phyloP scores from a whole-genome alignment of 1,284 basidiomycete species.

The Peniophora sp. region DNA sequence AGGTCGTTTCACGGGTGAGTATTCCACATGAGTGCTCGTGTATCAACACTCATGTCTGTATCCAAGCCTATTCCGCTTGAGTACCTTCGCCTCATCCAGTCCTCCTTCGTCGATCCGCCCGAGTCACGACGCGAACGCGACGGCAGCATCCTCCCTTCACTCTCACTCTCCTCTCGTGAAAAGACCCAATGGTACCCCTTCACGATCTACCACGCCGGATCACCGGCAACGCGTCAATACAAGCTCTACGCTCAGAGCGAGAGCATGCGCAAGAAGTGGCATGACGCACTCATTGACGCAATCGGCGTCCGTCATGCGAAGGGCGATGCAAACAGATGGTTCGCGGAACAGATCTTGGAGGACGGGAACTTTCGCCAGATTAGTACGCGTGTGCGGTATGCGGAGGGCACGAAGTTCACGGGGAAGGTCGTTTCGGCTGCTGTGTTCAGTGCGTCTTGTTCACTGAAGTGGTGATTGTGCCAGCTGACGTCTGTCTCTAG shows the following conservation, averaged over 20 bases:
- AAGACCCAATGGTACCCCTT: slow-evolving; percentile 59
- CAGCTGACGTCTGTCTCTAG: slow-evolving; percentile 21
- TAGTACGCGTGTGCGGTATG: slow-evolving; percentile 17
- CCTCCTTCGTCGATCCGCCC: slow-evolving; percentile 42
- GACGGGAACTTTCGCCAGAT: slow-evolving; percentile 17
- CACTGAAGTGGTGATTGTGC: neutral
- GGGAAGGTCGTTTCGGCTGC: slow-evolving; percentile 46
- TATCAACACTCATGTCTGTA: slow-evolving; percentile 2
- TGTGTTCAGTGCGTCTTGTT: slow-evolving; percentile 46
- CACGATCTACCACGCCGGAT: slow-evolving; percentile 62
- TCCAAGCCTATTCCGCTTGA: slow-evolving; percentile 67
- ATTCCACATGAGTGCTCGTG: neutral
- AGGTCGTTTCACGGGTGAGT: slow-evolving; percentile 58
- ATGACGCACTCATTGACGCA: slow-evolving; percentile 49
- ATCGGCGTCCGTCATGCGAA: slow-evolving; percentile 50
- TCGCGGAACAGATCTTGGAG: slow-evolving; percentile 2
- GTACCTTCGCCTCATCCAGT: slow-evolving; percentile 57
- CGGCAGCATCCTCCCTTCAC: slow-evolving; percentile 53
- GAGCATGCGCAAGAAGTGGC: slow-evolving; percentile 50
- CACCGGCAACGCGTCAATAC: slow-evolving; percentile 49
- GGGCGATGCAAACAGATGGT: slow-evolving; percentile 64
- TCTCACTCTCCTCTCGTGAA: slow-evolving; percentile 35
- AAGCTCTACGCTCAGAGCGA: slow-evolving; percentile 63
- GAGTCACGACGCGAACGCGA: slow-evolving; percentile 54
- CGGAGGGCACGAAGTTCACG: slow-evolving; percentile 30